These are phyloP conservation scores for Dothideomycetes sp. DNA, from an alignment of 2,329 filamentous ascomycete genomes.

Conservation along the genomic window DNA sequence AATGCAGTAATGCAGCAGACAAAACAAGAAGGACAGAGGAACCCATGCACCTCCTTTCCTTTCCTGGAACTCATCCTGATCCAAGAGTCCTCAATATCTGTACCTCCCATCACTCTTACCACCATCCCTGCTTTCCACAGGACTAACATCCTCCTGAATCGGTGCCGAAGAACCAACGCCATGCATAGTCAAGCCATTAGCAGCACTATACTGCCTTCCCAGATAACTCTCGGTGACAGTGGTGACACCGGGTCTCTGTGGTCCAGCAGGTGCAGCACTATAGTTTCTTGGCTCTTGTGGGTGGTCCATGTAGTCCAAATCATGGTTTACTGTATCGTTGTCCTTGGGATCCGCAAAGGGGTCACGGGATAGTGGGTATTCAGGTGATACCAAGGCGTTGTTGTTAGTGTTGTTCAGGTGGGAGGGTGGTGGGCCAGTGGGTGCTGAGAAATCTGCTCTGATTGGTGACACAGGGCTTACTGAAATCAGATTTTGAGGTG, in stretches of 20 bases:
- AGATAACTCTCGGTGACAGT: conserved; percentile 33
- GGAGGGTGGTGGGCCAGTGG: conserved; percentile 8
- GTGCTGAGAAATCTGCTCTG: conserved; percentile 2
- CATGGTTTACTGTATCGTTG: not conserved
- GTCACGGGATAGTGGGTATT: not conserved
- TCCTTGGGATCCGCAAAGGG: conserved; percentile 10
- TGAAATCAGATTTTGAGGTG: not conserved
- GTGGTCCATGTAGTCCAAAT: conserved; percentile 3
- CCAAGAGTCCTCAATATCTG: conserved; percentile 8
- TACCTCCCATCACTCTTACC: conserved; percentile 3
- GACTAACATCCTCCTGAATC: conserved; percentile 1
- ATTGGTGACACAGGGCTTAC: conserved; percentile 8
- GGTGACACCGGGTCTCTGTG: conserved; percentile 20
- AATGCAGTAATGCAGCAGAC: too few species aligned
- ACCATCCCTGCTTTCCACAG: not conserved
- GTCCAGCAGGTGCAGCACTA: not conserved
- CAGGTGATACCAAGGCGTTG: too few species aligned
- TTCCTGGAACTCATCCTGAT: too few species aligned
- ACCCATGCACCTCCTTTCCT: too few species aligned
- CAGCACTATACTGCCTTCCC: conserved; percentile 35
- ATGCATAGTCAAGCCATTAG: conserved; percentile 38
- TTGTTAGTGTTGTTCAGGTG: not conserved
- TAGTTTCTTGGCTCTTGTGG: conserved; percentile 12
- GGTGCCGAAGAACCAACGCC: conserved; percentile 23
- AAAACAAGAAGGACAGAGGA: too few species aligned